Conservation (phyloP, 225 moss, liverwort and hornwort genomes). For the Sphagnum tenellum region DNA sequence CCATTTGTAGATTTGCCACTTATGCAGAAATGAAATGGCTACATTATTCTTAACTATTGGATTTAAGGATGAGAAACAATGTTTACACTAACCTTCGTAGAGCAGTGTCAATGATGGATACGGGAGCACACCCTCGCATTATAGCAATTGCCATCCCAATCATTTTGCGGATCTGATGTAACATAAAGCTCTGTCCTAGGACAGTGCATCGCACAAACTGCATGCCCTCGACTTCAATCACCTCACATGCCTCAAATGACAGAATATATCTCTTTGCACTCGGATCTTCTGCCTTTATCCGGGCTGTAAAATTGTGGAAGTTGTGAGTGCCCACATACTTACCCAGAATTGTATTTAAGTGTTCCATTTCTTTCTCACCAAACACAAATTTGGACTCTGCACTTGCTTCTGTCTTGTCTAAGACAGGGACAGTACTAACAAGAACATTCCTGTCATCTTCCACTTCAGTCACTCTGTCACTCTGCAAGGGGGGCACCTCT, state of each 20-base stretch:
- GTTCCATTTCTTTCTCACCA: slow-evolving; percentile 39
- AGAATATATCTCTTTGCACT: slow-evolving; percentile 81
- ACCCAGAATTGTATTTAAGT: slow-evolving; percentile 51
- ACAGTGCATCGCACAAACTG: slow-evolving; percentile 87
- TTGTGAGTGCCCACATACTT: slow-evolving; percentile 77
- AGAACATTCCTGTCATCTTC: not conserved
- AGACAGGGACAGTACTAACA: too few species aligned
- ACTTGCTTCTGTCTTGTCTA: too few species aligned
- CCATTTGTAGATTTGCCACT: too few species aligned
- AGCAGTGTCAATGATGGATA: slow-evolving; percentile 55
- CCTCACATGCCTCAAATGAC: slow-evolving; percentile 60
- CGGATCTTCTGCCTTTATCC: slow-evolving; percentile 72
- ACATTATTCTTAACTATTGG: too few species aligned
- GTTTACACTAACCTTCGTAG: slow-evolving; percentile 37
- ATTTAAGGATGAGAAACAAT: too few species aligned
- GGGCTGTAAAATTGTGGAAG: slow-evolving; percentile 91
- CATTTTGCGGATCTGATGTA: slow-evolving; percentile 98
- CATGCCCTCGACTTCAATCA: slow-evolving; percentile 52
- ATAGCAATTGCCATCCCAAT: slow-evolving; percentile 90
- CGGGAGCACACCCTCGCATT: slow-evolving; percentile 77
- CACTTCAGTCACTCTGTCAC: too few species aligned
- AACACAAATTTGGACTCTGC: slow-evolving; percentile 29
- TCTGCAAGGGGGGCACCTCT: too few species aligned
- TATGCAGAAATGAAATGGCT: too few species aligned
- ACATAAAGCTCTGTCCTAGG: slow-evolving; percentile 96